These are phyloP conservation scores for Veloporphyrellus conicus DNA, from an alignment of 1,284 basidiomycete species.

Conservation along the genomic window DNA sequence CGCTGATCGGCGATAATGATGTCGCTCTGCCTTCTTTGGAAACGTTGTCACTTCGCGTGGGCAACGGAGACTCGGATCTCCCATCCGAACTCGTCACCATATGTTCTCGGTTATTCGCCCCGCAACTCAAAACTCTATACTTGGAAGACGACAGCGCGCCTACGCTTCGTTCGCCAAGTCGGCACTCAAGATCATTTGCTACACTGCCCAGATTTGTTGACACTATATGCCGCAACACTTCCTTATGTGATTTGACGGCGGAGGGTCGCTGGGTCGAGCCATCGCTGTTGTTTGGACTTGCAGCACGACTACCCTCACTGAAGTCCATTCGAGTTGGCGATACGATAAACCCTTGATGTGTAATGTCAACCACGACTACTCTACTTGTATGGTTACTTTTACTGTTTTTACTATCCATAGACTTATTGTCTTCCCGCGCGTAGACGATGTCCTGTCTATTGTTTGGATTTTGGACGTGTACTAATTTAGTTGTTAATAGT, in stretches of 20 bases:
- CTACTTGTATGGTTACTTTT: conserved; percentile 5
- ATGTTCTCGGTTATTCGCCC: conserved; percentile 41
- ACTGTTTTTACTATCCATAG: neutral
- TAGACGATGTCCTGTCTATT: conserved; percentile 8
- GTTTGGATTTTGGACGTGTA: conserved; percentile 1
- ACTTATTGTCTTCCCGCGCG: neutral
- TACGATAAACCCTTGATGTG: neutral
- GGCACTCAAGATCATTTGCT: conserved; percentile 12
- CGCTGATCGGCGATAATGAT: conserved; percentile 13
- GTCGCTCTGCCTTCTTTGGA: conserved; percentile 39
- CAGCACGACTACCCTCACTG: conserved; percentile 13
- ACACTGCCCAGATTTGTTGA: conserved; percentile 13
- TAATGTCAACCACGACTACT: conserved; percentile 3
- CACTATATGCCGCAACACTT: conserved; percentile 7
- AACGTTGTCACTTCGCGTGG: conserved; percentile 42
- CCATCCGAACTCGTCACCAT: conserved; percentile 48
- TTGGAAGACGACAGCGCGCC: conserved; percentile 39
- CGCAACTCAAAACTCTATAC: conserved; percentile 38
- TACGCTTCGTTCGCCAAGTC: conserved; percentile 3
- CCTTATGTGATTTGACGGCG: conserved; percentile 12
- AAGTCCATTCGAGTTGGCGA: neutral
- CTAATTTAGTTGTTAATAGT: conserved; percentile 5
- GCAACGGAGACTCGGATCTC: conserved; percentile 47
- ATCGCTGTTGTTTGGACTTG: conserved; percentile 12
- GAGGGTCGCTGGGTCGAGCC: conserved; percentile 30